Conservation (phyloP, 371 early-diverging fungal species). For the Mortierella sp. region DNA sequence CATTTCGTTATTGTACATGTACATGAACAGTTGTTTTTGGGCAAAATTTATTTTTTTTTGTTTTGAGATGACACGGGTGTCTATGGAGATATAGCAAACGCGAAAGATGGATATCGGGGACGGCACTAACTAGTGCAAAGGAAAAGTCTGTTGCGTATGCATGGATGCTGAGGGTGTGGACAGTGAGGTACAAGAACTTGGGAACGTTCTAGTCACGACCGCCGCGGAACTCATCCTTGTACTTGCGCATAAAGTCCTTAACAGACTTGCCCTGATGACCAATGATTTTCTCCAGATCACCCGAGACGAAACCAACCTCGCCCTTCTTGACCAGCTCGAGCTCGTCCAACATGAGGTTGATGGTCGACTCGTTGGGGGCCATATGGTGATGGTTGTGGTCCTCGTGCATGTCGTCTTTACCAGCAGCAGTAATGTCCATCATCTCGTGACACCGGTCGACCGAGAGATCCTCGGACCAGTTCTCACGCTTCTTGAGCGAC, state of each 20-base stretch:
- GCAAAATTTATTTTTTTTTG: not conserved
- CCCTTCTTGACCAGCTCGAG: conserved; percentile 34
- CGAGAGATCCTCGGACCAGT: not conserved
- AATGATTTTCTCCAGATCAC: conserved; percentile 35
- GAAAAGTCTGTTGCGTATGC: too few species aligned
- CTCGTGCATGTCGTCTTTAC: not conserved
- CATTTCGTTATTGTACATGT: not conserved
- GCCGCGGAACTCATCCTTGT: conserved; percentile 37
- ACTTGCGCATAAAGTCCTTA: conserved; percentile 35
- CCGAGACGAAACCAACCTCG: conserved; percentile 32
- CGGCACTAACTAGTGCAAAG: too few species aligned
- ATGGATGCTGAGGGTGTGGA: too few species aligned
- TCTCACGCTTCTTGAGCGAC: conserved; percentile 15
- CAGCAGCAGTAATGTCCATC: not conserved
- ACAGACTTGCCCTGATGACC: conserved; percentile 27
- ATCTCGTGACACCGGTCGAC: not conserved
- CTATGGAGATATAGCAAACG: too few species aligned
- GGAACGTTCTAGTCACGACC: not conserved
- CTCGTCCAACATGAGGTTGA: conserved; percentile 40
- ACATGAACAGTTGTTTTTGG: not conserved
- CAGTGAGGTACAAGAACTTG: too few species aligned
- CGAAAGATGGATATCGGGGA: too few species aligned
- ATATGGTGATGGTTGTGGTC: conserved; percentile 7
- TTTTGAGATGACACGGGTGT: not conserved
- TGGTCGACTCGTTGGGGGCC: conserved; percentile 24